These are phyloP conservation scores for Ceratobasidium papillatum DNA, from an alignment of 1,284 basidiomycete species.

Conservation along the genomic window DNA sequence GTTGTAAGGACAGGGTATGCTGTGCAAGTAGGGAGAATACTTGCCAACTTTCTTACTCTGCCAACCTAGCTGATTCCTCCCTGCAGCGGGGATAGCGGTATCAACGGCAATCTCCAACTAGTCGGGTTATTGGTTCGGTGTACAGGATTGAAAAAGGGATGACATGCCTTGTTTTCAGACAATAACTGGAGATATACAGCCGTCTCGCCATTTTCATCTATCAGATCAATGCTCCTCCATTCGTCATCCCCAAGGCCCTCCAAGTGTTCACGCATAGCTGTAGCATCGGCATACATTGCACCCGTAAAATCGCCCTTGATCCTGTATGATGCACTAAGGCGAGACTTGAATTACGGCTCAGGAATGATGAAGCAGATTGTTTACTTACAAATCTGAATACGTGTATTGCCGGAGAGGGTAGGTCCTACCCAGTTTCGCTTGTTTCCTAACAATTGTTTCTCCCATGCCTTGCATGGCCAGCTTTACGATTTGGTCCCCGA, in stretches of 20 bases:
- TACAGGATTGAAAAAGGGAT: neutral
- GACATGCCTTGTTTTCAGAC: conserved; percentile 69
- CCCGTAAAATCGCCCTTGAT: conserved; percentile 77
- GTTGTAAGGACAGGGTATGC: neutral
- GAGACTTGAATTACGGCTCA: conserved; percentile 17
- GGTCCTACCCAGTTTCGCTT: conserved; percentile 23
- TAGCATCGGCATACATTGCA: conserved; percentile 67
- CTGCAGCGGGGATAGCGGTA: conserved; percentile 63
- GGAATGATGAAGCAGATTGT: neutral
- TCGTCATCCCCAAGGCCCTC: conserved; percentile 55
- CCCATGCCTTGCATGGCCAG: conserved; percentile 57
- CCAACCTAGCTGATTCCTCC: conserved; percentile 69
- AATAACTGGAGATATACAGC: conserved; percentile 74
- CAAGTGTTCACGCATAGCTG: conserved; percentile 66
- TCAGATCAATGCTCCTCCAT: conserved; percentile 52
- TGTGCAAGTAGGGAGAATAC: conserved; percentile 42
- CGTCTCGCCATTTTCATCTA: conserved; percentile 67
- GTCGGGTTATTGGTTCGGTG: neutral
- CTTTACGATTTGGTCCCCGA: conserved; percentile 63
- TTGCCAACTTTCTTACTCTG: conserved; percentile 85
- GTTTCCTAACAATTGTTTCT: conserved; percentile 46
- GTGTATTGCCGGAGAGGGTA: conserved; percentile 36
- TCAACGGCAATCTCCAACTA: conserved; percentile 76
- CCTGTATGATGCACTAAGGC: conserved; percentile 51
- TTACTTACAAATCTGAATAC: conserved; percentile 45